phyloP scores from a whole-genome alignment of 2,329 filamentous ascomycete genomes.

The Thelonectria rubi region DNA sequence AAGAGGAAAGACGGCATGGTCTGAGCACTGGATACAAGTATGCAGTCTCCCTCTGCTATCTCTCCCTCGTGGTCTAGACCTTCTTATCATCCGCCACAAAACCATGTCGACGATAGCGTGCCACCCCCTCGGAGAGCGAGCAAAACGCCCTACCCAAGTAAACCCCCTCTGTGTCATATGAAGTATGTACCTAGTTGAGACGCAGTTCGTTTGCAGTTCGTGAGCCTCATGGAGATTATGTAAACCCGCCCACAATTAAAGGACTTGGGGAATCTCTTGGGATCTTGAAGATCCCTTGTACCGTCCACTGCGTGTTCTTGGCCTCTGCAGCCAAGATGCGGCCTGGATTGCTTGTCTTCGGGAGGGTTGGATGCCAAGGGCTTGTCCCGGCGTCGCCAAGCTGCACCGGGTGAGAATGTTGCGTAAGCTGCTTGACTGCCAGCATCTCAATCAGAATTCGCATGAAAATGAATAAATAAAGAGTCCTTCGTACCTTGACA shows the following conservation, averaged over 20 bases:
- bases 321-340: slow-evolving; percentile 37
- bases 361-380: slow-evolving; percentile 37
- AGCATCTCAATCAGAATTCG: no score
- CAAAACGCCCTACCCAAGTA: no score
- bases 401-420: slow-evolving; percentile 38
- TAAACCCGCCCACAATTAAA: slow-evolving; percentile 1
- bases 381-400: slow-evolving; percentile 35
- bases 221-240: slow-evolving; percentile 8
- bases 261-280: slow-evolving; percentile 34
- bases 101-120: not conserved
- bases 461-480: not conserved
- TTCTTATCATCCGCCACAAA: slow-evolving; percentile 5
- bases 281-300: no score
- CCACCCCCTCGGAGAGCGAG: slow-evolving; percentile 9
- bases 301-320: slow-evolving; percentile 1
- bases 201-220: not conserved
- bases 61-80: slow-evolving; percentile 16
- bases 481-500: no score
- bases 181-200: no score
- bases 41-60: not conserved
- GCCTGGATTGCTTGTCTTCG: slow-evolving; percentile 32
- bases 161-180: no score
- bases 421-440: no score
- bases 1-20: slow-evolving; percentile 9
- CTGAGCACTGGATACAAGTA: slow-evolving; percentile 8